Evolutionary conservation across 352 stramenopile genomes (phyloP).

Genomic region (Pythium phragmiticola): DNA sequence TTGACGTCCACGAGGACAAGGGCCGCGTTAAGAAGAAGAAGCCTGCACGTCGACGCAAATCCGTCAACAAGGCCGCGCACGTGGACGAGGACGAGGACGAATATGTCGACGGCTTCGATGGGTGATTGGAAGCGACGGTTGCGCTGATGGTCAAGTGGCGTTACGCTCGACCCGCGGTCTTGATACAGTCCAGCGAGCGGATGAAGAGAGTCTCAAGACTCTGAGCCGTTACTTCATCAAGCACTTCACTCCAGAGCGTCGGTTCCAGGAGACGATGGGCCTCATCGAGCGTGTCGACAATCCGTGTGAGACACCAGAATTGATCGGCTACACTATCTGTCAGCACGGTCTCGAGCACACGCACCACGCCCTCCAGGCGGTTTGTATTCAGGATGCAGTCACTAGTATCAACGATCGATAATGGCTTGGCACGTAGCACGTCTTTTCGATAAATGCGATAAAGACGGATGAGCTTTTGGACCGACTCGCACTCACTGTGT

Average conservation of each 20-base stretch:
- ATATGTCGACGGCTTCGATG: constrained; percentile 34
- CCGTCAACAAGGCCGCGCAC: constrained; percentile 24
- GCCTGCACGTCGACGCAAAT: constrained; percentile 38
- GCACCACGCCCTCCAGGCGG: constrained; percentile 2
- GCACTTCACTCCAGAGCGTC: constrained; percentile 29
- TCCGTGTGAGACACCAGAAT: constrained; percentile 71
- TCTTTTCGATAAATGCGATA: constrained; percentile 24
- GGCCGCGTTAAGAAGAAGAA: constrained; percentile 35
- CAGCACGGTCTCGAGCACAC: constrained; percentile 20
- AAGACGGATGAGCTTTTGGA: constrained; percentile 11
- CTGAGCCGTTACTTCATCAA: constrained; percentile 39
- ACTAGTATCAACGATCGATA: neutral
- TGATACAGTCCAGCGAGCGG: constrained; percentile 52
- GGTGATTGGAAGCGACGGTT: neutral
- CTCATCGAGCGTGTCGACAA: constrained; percentile 61
- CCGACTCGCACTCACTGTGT: neutral
- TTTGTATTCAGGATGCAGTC: neutral
- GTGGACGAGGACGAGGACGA: constrained; percentile 39
- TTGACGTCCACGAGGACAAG: constrained; percentile 40
- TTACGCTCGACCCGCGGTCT: constrained; percentile 15
- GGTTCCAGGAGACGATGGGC: constrained; percentile 48
- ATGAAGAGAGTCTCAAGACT: constrained; percentile 70
- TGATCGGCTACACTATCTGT: constrained; percentile 36
- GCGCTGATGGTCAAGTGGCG: neutral
- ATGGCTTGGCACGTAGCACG: constrained; percentile 10